These are phyloP conservation scores for Coemansia sp. DNA, from an alignment of 192 early-diverging fungal genomes.

Conservation along the genomic window DNA sequence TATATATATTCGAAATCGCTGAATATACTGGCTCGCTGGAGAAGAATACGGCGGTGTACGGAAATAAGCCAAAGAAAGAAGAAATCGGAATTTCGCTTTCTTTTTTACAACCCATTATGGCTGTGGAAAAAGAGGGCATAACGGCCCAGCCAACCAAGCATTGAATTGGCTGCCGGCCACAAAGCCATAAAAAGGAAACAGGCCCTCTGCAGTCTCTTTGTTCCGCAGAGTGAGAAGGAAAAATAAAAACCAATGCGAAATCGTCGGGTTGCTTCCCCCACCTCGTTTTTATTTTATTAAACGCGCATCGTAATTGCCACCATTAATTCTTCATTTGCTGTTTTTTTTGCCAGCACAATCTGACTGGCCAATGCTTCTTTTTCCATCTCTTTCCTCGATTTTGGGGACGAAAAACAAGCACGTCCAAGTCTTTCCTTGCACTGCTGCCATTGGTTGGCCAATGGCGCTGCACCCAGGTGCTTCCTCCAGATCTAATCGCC, in stretches of 20 bases:
- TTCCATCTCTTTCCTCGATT: background rate
- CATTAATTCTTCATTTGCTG: background rate
- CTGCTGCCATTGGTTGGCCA: constrained; percentile 7
- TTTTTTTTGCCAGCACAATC: background rate
- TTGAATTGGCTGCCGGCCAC: too few species aligned
- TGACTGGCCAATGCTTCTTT: background rate
- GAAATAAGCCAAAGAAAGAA: too few species aligned
- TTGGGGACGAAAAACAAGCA: background rate
- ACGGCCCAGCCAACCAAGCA: too few species aligned
- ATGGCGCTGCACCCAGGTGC: background rate
- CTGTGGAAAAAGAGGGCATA: too few species aligned
- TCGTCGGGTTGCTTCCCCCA: too few species aligned
- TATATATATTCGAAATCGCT: background rate
- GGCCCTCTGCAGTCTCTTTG: too few species aligned
- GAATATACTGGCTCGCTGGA: background rate
- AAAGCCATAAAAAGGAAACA: too few species aligned
- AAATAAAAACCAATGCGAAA: too few species aligned
- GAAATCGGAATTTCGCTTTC: too few species aligned
- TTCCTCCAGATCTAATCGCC: too few species aligned
- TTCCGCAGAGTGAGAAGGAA: too few species aligned
- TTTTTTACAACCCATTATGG: too few species aligned
- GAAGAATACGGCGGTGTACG: background rate
- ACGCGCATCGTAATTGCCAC: background rate
- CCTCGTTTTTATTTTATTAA: background rate
- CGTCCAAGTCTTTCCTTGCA: background rate